Conservation (phyloP, 495 filamentous ascomycete species). For the Penicillium argentinense region DNA sequence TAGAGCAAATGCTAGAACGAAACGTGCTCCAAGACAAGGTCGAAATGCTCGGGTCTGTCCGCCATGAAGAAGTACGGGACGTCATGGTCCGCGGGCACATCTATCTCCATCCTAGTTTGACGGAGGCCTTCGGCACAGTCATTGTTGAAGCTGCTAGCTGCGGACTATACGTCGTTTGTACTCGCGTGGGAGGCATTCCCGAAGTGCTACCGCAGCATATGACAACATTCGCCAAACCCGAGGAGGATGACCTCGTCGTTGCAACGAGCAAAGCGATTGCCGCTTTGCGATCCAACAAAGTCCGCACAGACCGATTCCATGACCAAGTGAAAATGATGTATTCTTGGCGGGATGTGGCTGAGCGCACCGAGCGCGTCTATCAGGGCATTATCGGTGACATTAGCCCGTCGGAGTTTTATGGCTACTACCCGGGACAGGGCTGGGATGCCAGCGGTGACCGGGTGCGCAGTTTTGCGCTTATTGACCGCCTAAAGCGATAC, state of each 20-base stretch:
- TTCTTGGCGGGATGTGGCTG: conserved; percentile 92
- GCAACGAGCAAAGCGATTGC: conserved; percentile 79
- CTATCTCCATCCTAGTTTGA: conserved; percentile 91
- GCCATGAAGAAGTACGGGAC: conserved; percentile 94
- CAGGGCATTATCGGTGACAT: conserved; percentile 84
- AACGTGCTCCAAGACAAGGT: conserved; percentile 94
- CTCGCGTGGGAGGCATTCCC: conserved; percentile 92
- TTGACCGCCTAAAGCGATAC: conserved; percentile 91
- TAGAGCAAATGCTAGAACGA: conserved; percentile 96
- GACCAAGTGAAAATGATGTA: conserved; percentile 98
- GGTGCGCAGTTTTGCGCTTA: conserved; percentile 82
- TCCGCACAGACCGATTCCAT: conserved; percentile 91
- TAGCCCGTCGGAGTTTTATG: conserved; percentile 83
- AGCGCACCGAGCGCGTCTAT: conserved; percentile 91
- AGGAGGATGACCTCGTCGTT: conserved; percentile 66
- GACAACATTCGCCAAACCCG: conserved; percentile 83
- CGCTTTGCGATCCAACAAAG: conserved; percentile 84
- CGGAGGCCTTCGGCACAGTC: conserved; percentile 96
- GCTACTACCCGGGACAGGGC: conserved; percentile 61
- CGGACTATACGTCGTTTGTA: conserved; percentile 94
- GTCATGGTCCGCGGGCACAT: conserved; percentile 99
- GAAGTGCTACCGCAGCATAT: conserved; percentile 88
- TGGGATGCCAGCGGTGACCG: conserved; percentile 72
- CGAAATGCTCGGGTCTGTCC: conserved; percentile 84
- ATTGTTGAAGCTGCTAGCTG: conserved; percentile 96